These are phyloP conservation scores for Xerocomus amazonicus DNA, from an alignment of 1,284 basidiomycete genomes.

Conservation along the genomic window DNA sequence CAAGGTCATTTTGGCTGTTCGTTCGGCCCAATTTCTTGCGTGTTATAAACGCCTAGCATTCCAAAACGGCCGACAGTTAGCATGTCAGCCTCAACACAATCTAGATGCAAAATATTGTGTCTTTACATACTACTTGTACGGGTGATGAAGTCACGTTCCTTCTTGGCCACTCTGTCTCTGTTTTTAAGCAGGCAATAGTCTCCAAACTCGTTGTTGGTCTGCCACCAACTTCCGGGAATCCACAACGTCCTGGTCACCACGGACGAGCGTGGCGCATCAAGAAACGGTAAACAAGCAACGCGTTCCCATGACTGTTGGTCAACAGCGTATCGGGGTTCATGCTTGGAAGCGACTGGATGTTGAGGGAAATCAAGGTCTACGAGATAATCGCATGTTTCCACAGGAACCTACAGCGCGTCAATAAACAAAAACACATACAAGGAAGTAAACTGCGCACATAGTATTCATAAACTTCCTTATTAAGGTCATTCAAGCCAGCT, in stretches of 20 bases:
- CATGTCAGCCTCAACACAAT: slow-evolving; percentile 20
- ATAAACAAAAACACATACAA: slow-evolving; percentile 3
- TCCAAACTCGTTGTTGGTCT: slow-evolving; percentile 58
- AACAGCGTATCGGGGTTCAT: slow-evolving; percentile 77
- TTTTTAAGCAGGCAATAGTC: slow-evolving; percentile 72
- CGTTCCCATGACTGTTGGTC: slow-evolving; percentile 71
- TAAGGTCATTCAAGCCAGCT: slow-evolving; percentile 82
- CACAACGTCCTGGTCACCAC: slow-evolving; percentile 73
- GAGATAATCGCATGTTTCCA: slow-evolving; percentile 78
- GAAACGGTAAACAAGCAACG: slow-evolving; percentile 72
- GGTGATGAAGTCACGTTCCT: slow-evolving; percentile 35
- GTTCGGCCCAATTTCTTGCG: neutral
- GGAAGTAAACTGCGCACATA: slow-evolving; percentile 61
- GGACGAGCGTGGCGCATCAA: slow-evolving; percentile 75
- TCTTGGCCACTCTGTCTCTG: slow-evolving; percentile 38
- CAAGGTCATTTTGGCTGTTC: slow-evolving; percentile 14
- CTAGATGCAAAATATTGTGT: slow-evolving; percentile 5
- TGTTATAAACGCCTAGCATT: slow-evolving; percentile 19
- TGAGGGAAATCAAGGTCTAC: slow-evolving; percentile 82
- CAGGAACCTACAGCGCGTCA: slow-evolving; percentile 53
- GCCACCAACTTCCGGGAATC: slow-evolving; percentile 70
- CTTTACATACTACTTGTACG: slow-evolving; percentile 10
- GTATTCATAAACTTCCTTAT: slow-evolving; percentile 73
- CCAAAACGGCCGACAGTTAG: slow-evolving; percentile 13
- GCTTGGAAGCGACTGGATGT: slow-evolving; percentile 48